Base-by-base conservation (phyloP, 1,139 yeast genomes). In the Magnusiomyces tetraspermus region DNA sequence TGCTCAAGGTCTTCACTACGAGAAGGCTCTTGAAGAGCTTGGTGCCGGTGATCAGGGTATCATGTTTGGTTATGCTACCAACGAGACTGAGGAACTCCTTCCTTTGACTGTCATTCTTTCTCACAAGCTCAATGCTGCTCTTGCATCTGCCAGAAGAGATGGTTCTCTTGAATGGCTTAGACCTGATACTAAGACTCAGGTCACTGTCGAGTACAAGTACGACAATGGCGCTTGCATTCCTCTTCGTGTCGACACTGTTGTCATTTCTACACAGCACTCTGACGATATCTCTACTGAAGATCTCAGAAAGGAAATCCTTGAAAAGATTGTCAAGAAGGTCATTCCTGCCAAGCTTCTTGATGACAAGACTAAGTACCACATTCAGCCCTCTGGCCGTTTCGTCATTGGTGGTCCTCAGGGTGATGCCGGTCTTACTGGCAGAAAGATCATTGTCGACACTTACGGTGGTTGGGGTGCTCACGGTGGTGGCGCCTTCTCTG, bases 31-130 rank as follows among this genome's bases (percentile, higher is more conserved):
- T 63, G 99, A 92, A 78, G 95, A 92, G 57, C 83, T 92, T 69
- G 99, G 98, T 73, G 98, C 99, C 62, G 99, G 99, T 83, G 99
- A 92, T 78, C 99, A 92, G 77, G 97, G 99, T 83, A 92, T 92
- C 72, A 92, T 92, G 99, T 92, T 92, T 71, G 99, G 99, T 74
- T 92, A 92, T 75, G 99, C 99, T 65, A 84, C 98, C 60, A 97
- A 92, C 69, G 99, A 92, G 79, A 89, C 98, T 66, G 95, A 90
- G 70, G 97, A 92, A 78, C 84, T 87, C 71, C 79, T 92, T 68
- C 99, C 99, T 65, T 82, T 92, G 76, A 94, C 98, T 63, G 80
- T 94, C 60, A 76, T 94, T 65, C 82, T 94, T 68, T 83, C 97
- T 55, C 99, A 92, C 80, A 87, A 88, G 77, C 83, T 92, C 71